Conservation (phyloP, 1,284 basidiomycete genomes). For the Malassezia caprae region DNA sequence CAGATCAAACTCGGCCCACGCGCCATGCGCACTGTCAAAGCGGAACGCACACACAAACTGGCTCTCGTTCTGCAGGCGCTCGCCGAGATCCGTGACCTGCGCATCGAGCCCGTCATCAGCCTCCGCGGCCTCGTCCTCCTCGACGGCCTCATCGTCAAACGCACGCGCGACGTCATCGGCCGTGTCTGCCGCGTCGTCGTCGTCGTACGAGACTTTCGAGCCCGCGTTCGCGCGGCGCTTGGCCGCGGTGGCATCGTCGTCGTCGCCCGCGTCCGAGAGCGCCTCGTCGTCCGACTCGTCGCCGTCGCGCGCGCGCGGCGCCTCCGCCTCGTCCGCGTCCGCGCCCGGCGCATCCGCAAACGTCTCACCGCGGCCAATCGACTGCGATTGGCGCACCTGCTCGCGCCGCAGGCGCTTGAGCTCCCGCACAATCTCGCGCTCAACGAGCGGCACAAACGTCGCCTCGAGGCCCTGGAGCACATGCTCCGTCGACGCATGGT, state of each 20-base stretch:
- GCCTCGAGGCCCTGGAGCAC: conserved; percentile 65
- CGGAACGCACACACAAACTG: conserved; percentile 58
- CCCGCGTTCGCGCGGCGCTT: conserved; percentile 59
- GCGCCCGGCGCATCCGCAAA: conserved; percentile 51
- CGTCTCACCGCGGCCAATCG: conserved; percentile 60
- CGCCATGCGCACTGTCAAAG: conserved; percentile 58
- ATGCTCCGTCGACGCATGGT: conserved; percentile 65
- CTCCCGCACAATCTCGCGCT: conserved; percentile 75
- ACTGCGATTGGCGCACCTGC: conserved; percentile 65
- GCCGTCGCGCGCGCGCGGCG: conserved; percentile 20
- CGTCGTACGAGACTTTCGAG: conserved; percentile 64
- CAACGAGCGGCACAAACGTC: conserved; percentile 72
- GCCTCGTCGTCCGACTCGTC: conserved; percentile 32
- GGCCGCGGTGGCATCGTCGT: conserved; percentile 64
- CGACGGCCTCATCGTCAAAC: conserved; percentile 47
- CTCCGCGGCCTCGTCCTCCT: conserved; percentile 24
- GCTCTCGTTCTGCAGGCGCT: conserved; percentile 52
- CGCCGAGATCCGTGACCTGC: conserved; percentile 48
- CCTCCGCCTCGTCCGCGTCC: conserved; percentile 51
- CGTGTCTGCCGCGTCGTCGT: conserved; percentile 46
- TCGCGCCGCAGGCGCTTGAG: conserved; percentile 77
- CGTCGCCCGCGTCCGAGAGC: conserved; percentile 50
- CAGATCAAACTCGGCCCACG: conserved; percentile 48
- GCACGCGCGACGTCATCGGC: conserved; percentile 61
- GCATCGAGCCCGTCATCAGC: conserved; percentile 27